Evolutionary conservation across 106 monocot genomes (phyloP).

Genomic region (Dioscorea alata): DNA sequence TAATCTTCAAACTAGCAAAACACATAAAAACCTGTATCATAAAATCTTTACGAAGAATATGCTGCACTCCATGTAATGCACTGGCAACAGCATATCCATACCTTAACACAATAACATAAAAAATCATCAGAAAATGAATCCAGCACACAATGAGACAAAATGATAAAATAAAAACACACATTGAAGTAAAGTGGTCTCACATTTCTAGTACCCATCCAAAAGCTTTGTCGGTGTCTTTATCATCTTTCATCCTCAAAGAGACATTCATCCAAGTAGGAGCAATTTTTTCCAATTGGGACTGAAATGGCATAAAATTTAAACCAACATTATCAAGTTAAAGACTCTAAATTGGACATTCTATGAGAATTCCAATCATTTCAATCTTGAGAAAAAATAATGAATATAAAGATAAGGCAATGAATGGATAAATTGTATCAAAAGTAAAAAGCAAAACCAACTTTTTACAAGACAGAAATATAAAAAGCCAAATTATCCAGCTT

Average conservation of each 20-base stretch:
- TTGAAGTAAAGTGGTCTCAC: conserved; percentile 25
- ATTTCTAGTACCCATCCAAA: conserved; percentile 99
- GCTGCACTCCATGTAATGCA: conserved; percentile 88
- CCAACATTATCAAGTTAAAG: too few species aligned
- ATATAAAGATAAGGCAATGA: neutral
- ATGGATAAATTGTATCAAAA: too few species aligned
- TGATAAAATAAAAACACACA: neutral
- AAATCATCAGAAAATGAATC: neutral
- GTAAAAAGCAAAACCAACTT: too few species aligned
- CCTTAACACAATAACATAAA: conserved; percentile 21
- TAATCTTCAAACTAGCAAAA: neutral
- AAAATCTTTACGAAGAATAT: conserved; percentile 90
- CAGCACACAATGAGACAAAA: neutral
- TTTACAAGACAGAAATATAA: neutral
- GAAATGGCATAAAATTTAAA: conserved; percentile 4
- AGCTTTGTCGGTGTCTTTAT: conserved; percentile 80
- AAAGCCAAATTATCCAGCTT: neutral
- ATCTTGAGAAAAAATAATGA: neutral
- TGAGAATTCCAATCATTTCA: neutral
- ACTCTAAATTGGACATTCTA: neutral
- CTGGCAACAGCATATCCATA: conserved; percentile 91
- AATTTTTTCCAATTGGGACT: conserved; percentile 85
- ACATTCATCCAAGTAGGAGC: conserved; percentile 99
- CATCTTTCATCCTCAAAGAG: conserved; percentile 88
- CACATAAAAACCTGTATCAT: conserved; percentile 70